Base-by-base conservation (phyloP, 169 alveolate species). In the Cytauxzoon felis region DNA sequence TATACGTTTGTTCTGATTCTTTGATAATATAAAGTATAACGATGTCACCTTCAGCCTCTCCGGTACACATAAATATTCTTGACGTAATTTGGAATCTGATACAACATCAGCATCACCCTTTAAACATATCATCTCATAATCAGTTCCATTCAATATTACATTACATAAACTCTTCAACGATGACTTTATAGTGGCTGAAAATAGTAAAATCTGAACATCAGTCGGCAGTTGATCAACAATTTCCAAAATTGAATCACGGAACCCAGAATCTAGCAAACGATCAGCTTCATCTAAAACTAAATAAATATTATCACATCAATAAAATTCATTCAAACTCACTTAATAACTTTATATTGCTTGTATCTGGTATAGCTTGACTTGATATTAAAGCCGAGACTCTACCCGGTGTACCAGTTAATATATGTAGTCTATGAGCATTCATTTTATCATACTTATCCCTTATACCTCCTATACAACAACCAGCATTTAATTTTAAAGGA, bases 251-350 rank as follows among this genome's bases (percentile, higher is more conserved):
- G 85, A 94, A 34, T 87, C 84, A 50, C 89, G 84, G 83, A 94
- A 93, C 41, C 98, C 97, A 90, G 90, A 87, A 63, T 94, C 98
- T 24, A 94, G 70, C 51, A 93, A 80, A 59, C 94, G 89, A 83
- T 94, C 98, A 5, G 97, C 98, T 68, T 94, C 98, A 75, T 94
- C 98, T 27, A 94, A 68, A 2, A 94, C 93, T 26, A 78, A n/a
- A 5, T 19, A 51, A 8, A 59, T 59, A 59, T 4, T 9, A 24
- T 21, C 3, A 7, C 40, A 0, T 38, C n/a, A 13, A 11, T 38
- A 38, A 38, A 40, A 16, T 34, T n/a, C 18, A 30, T 26, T 42
- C 13, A 27, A 52, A 68, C 78, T 68, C 89, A 63, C 75, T 51
- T 18, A 63, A 53, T 49, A 76, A 42, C 48, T 66, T 71, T 4